A percentile compares a stretch with the other conserved stretches of the same genome.
phyloP scores from a whole-genome alignment of 2,329 filamentous ascomycete species.

The Epichloe gansuensis region DNA sequence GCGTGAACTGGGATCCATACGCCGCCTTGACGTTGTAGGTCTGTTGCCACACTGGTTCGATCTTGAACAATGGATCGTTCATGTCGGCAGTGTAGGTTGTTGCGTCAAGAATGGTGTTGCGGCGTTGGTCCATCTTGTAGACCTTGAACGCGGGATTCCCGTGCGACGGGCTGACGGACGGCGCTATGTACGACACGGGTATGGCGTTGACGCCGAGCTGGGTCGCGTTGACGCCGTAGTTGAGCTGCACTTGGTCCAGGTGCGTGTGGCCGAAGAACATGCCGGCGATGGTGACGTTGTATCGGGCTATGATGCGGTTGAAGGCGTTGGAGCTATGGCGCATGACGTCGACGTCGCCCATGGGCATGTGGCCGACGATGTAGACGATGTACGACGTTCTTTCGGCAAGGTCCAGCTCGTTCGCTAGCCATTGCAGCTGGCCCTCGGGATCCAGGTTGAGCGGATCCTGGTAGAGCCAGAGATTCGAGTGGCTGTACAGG shows the following conservation, averaged over 20 bases:
- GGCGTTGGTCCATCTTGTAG: conserved; percentile 43
- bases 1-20: neutral
- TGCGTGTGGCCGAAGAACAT: conserved; percentile 48
- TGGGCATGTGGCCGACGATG: conserved; percentile 44
- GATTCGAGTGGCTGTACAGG: conserved; percentile 43
- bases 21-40: neutral
- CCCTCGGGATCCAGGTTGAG: neutral
- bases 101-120: conserved; percentile 24
- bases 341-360: conserved; percentile 36
- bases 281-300: conserved; percentile 38
- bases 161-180: conserved; percentile 40
- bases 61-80: neutral
- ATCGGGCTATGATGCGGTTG: conserved; percentile 39
- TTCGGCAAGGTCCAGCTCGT: conserved; percentile 35
- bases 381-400: conserved; percentile 37
- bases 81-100: neutral
- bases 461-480: conserved; percentile 28
- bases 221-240: conserved; percentile 34
- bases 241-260: conserved; percentile 42
- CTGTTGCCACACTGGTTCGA: neutral
- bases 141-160: conserved; percentile 44
- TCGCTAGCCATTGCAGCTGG: neutral
- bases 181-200: conserved; percentile 39
- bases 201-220: conserved; percentile 30
- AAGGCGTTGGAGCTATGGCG: conserved; percentile 39